Evolutionary conservation across 2,329 filamentous ascomycete genomes (phyloP).

Genomic region (Alternaria triticimaculans): DNA sequence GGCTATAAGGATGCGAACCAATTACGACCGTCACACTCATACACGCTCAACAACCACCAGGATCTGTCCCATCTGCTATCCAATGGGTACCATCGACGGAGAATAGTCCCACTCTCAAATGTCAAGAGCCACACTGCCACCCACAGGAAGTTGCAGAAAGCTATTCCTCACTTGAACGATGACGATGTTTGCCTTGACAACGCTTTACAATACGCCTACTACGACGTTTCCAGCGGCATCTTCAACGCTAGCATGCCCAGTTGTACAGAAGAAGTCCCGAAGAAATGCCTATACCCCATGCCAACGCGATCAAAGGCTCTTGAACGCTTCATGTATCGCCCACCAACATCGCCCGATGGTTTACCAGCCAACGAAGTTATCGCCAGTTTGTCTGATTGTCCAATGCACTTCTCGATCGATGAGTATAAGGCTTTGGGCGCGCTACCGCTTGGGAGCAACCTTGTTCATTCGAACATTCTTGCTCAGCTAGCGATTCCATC

Average conservation of each 20-base stretch:
- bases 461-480: slow-evolving; percentile 33
- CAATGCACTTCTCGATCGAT: slow-evolving; percentile 56
- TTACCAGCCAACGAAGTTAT: slow-evolving; percentile 58
- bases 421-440: slow-evolving; percentile 63
- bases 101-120: slow-evolving; percentile 46
- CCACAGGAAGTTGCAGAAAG: slow-evolving; percentile 39
- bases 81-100: slow-evolving; percentile 6
- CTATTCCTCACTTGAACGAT: slow-evolving; percentile 34
- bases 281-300: slow-evolving; percentile 53
- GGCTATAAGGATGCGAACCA: not conserved
- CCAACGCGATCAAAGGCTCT: slow-evolving; percentile 42
- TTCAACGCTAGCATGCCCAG: slow-evolving; percentile 21
- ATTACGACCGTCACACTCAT: not conserved
- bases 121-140: slow-evolving; percentile 47
- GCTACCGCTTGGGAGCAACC: slow-evolving; percentile 55
- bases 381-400: slow-evolving; percentile 49
- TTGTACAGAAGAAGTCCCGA: slow-evolving; percentile 21
- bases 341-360: slow-evolving; percentile 32
- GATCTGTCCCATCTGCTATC: slow-evolving; percentile 10
- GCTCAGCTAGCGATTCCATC: slow-evolving; percentile 48
- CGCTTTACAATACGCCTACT: slow-evolving; percentile 50
- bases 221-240: slow-evolving; percentile 22
- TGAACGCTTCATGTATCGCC: slow-evolving; percentile 52
- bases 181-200: slow-evolving; percentile 56
- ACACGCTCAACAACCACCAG: slow-evolving; percentile 21